These are phyloP conservation scores for Penicillium turbatum DNA, from an alignment of 495 filamentous ascomycete species.

Conservation along the genomic window DNA sequence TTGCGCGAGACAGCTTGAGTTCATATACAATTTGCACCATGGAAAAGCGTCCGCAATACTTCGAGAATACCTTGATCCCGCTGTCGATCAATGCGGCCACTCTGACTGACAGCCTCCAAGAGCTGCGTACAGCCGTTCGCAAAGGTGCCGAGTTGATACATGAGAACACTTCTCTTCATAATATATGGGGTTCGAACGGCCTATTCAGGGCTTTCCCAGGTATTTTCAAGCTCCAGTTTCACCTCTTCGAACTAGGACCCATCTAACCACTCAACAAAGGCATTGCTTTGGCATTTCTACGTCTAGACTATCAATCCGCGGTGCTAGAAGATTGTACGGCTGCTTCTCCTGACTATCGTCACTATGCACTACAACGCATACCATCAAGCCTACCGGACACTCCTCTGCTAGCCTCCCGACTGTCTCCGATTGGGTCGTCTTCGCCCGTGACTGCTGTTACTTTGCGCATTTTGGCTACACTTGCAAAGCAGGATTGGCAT, in stretches of 20 bases:
- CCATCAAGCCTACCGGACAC: constrained; percentile 23
- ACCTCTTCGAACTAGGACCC: neutral
- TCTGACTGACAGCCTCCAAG: constrained; percentile 17
- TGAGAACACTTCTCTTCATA: constrained; percentile 18
- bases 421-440: constrained; percentile 32
- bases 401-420: constrained; percentile 24
- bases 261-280: constrained; percentile 22
- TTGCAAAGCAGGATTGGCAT: constrained; percentile 12
- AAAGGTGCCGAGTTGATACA: constrained; percentile 28
- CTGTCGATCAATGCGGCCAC: constrained; percentile 14
- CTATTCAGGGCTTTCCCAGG: constrained; percentile 31
- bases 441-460: constrained; percentile 28
- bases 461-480: constrained; percentile 22
- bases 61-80: constrained; percentile 20
- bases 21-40: constrained; percentile 8
- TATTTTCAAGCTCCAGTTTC: constrained; percentile 8
- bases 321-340: constrained; percentile 13
- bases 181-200: constrained; percentile 25
- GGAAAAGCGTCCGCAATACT: constrained; percentile 29
- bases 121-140: constrained; percentile 29
- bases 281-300: constrained; percentile 35
- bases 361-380: constrained; percentile 30
- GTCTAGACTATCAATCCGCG: constrained; percentile 33
- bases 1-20: neutral
- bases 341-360: constrained; percentile 20